Base-by-base conservation (phyloP, 768 basidiomycete genomes). In the Phaeotremella skinneri region DNA sequence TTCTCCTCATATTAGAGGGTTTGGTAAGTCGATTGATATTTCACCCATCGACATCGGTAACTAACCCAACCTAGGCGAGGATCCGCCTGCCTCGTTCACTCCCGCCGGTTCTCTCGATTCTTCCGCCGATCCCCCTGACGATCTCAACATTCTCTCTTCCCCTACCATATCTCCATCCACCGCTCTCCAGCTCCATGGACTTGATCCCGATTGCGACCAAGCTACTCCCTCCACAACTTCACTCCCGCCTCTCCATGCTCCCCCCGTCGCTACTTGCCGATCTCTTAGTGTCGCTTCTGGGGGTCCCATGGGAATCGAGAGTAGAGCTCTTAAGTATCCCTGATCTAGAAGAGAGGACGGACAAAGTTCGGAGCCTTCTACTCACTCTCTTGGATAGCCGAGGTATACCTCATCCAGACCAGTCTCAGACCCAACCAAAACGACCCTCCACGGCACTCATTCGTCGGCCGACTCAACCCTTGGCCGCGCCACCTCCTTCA, bases 81-180 rank as follows among this genome's bases (percentile, higher is more conserved):
- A 66, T 74, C 45, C 59, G 68, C 23, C 65, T 74, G 13, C 68
- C 73, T 13, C 43, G 67, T 47, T 72, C 73, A 1, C 61, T 74
- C 6, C 73, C 73, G 4, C 66, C 70, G 7, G 61, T 70, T 26
- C 54, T 72, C 2, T 67, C 68, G 0, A 68, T 69, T 20, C 59
- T 73, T 9, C 63, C 62, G 29, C 61, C 54, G 14, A 60, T 63
- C 13, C 69, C 69, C 14, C 83, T 87, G 1, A 88, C 87, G 20
- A 90, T 89, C 49, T 85, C 88, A 56, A 87, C 39, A 85, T 93
- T 73, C 81, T 91, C 27, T 81, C 84, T 51, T 79, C 81, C 37
- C 79, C 88, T 77, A 80, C 79, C 69, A 80, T 55, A 58, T 63
- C 58, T 47, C 63, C 70, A 30, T 49, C 51, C 48, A 58, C 71